Base-by-base conservation (phyloP, 441 rosid species). In the Populus hybrid region DNA sequence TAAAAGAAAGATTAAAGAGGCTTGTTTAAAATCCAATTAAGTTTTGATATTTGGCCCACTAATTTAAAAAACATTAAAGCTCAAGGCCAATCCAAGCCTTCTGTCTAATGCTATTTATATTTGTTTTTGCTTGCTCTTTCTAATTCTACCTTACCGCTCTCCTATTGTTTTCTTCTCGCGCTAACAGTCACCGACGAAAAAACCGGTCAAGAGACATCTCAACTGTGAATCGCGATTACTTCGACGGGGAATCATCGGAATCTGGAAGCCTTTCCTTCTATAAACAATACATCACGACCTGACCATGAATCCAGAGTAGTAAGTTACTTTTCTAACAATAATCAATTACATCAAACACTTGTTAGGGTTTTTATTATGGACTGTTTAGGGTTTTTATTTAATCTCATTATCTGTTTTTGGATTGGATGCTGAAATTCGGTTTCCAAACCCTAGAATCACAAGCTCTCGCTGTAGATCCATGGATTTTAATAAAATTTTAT, bases 281-380 rank as follows among this genome's bases (percentile, higher is more conserved):
- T 35, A 35, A 7, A 0, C 6, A 35, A 35, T 6, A 5, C 9
- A 61, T 12, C 6, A n/a, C 63, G 9, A 35, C 33, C 7, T 50
- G 50, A 70, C 28, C 20, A 77, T 70, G 74, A 77, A 63, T 70
- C 74, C 74, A 1, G 79, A 77, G 63, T 77, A 69, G 74, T 61
- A 63, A 63, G 79, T 63, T 63, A 8, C 50, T 20, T 28, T 50
- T 4, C 28, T 35, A 35, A 35, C 38, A 29, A 11, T 33, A 31
- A 0, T 69, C 9, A 14, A 20, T 53, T n/a, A 61, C 23, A 61
- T 61, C 23, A 61, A 11, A 53, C 38, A 35, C 38, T 35, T 35
- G 14, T 23, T n/a, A 61, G 65, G 9, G 8, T 29, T 29, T 29
- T 29, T 29, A 29, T 29, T 29, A 29, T 29, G 31, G 31, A 29